Conservation (phyloP, 2,329 filamentous ascomycete species). For the Aspergillus sp. region DNA sequence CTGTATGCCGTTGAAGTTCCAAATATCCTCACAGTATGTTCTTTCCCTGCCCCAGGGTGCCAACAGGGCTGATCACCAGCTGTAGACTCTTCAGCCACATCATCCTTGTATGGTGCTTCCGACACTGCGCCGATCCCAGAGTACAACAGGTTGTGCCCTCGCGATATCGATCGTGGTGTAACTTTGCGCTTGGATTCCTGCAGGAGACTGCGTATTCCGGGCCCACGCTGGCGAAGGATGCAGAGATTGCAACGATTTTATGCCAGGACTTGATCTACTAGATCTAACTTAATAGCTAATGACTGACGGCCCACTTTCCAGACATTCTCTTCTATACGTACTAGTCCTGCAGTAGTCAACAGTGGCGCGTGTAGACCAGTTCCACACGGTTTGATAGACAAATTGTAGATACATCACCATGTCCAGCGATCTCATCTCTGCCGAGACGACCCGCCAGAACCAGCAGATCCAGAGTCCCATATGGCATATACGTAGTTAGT, state of each 20-base stretch:
- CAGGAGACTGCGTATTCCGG: not conserved
- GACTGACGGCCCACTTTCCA: no score
- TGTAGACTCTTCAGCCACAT: not conserved
- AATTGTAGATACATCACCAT: no score
- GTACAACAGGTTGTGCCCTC: not conserved
- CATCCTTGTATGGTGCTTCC: not conserved
- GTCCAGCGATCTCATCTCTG: no score
- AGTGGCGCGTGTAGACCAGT: no score
- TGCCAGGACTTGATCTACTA: not conserved
- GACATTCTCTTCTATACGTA: no score
- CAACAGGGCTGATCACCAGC: not conserved
- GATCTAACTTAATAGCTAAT: not conserved
- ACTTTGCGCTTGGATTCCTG: not conserved
- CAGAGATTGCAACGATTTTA: not conserved
- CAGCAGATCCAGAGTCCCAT: no score
- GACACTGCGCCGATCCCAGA: not conserved
- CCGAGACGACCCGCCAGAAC: no score
- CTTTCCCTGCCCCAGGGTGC: not conserved
- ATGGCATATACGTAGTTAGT: no score
- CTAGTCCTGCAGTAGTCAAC: no score
- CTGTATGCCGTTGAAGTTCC: not conserved
- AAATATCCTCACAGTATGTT: not conserved
- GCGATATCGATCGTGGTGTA: not conserved
- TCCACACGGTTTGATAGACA: no score
- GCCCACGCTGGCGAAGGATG: not conserved